Conservation (phyloP, 345 rosid species). For the Populus nigra region DNA sequence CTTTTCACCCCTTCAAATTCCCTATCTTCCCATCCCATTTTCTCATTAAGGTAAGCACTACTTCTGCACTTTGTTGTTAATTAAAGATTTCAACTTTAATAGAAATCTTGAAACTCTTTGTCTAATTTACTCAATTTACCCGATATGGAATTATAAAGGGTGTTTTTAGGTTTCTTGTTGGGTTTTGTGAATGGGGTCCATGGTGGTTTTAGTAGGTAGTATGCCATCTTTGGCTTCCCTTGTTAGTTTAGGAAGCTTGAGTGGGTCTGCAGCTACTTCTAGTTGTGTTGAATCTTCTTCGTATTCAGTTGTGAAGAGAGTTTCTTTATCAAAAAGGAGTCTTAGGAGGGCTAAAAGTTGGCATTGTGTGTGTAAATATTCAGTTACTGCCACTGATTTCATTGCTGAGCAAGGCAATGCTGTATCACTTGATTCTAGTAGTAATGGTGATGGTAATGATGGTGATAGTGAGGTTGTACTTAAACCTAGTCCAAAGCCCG, state of each 20-base stretch:
- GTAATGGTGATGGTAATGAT: constrained; percentile 25
- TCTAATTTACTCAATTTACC: background rate
- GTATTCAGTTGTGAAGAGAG: constrained; percentile 54
- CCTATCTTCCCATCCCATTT: background rate
- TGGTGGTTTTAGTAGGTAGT: constrained; percentile 71
- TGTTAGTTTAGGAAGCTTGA: constrained; percentile 48
- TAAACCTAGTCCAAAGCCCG: constrained; percentile 80
- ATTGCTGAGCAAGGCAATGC: constrained; percentile 64
- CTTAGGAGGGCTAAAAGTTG: constrained; percentile 52
- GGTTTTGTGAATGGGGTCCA: constrained; percentile 39
- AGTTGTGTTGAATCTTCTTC: constrained; percentile 36
- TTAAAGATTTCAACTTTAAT: background rate
- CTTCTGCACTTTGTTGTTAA: background rate
- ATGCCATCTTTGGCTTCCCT: constrained; percentile 77
- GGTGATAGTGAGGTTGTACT: constrained; percentile 57
- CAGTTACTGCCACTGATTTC: constrained; percentile 70
- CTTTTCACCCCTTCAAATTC: background rate
- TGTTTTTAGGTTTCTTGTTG: constrained; percentile 8
- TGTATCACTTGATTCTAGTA: constrained; percentile 43
- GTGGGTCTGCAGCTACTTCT: constrained; percentile 19
- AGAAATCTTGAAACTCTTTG: background rate
- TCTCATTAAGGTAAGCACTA: background rate
- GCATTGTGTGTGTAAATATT: constrained; percentile 63
- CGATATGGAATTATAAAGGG: background rate
- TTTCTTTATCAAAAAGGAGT: constrained; percentile 48